phyloP scores from a whole-genome alignment of 2,329 filamentous ascomycete genomes.

The Aspergillus hiratsukae region DNA sequence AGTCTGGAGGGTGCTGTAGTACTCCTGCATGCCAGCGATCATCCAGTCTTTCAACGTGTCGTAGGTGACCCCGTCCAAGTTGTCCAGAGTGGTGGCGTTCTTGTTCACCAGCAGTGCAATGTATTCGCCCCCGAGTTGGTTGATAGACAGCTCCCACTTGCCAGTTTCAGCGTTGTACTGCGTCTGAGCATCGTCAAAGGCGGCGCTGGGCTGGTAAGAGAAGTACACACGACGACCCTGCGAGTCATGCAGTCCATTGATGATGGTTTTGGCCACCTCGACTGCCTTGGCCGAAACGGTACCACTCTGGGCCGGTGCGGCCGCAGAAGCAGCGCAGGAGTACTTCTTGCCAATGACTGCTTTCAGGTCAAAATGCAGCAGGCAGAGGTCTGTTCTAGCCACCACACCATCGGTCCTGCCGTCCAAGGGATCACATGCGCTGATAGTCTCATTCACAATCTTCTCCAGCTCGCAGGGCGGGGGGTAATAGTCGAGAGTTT shows the following conservation, averaged over 20 bases:
- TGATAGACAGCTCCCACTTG: not conserved
- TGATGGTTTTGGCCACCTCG: not conserved
- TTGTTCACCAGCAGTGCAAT: not conserved
- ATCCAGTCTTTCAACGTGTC: slow-evolving; percentile 53
- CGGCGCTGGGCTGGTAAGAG: not conserved
- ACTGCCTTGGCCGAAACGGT: not conserved
- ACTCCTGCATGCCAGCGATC: slow-evolving; percentile 42
- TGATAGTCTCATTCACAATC: slow-evolving; percentile 51
- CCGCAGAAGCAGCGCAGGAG: slow-evolving; percentile 31
- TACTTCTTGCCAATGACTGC: slow-evolving; percentile 40
- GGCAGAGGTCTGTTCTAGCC: slow-evolving; percentile 44
- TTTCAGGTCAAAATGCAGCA: slow-evolving; percentile 39
- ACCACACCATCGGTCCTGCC: slow-evolving; percentile 51
- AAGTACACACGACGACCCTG: not conserved
- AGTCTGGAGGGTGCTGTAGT: slow-evolving; percentile 48
- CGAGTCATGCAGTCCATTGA: not conserved
- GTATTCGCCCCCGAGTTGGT: not conserved
- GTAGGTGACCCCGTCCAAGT: slow-evolving; percentile 43
- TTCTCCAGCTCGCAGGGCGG: slow-evolving; percentile 38
- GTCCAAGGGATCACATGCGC: slow-evolving; percentile 50
- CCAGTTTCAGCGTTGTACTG: not conserved
- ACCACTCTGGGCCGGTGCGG: not conserved
- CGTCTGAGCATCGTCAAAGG: not conserved
- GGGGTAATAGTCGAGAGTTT: not conserved
- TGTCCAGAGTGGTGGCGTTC: slow-evolving; percentile 39